Evolutionary conservation across 352 stramenopile species (phyloP).

Genomic region (Globisporangium nunn): DNA sequence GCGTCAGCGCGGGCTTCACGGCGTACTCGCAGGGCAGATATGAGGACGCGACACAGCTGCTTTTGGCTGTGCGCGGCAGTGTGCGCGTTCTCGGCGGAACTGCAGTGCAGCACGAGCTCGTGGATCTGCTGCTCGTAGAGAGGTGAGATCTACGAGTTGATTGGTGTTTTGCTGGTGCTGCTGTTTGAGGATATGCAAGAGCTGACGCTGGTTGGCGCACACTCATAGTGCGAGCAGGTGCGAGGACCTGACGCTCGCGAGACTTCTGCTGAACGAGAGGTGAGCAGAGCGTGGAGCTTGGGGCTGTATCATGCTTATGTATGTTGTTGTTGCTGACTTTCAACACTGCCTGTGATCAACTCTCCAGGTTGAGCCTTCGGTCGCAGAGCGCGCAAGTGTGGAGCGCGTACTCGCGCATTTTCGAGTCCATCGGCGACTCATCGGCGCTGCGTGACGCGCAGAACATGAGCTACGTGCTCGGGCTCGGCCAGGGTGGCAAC

Average conservation of each 20-base stretch:
- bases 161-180: no score
- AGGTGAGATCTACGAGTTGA: conserved; percentile 28
- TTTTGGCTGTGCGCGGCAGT: conserved; percentile 59
- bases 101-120: conserved; percentile 59
- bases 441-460: conserved; percentile 77
- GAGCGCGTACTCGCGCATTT: conserved; percentile 70
- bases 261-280: conserved; percentile 81
- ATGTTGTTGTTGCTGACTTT: not conserved
- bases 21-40: conserved; percentile 59
- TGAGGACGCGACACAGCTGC: conserved; percentile 39
- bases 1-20: conserved; percentile 58
- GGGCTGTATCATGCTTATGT: not conserved
- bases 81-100: conserved; percentile 69
- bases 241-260: conserved; percentile 56
- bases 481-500: conserved; percentile 70
- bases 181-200: no score
- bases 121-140: conserved; percentile 73
- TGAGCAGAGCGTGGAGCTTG: conserved; percentile 8
- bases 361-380: conserved; percentile 46
- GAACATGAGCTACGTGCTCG: conserved; percentile 86
- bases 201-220: not conserved
- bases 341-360: not conserved
- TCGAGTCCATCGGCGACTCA: conserved; percentile 54
- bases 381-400: conserved; percentile 79
- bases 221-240: conserved; percentile 56